Evolutionary conservation across 805 yeast species (phyloP).

Genomic region (Lipomyces anomalus): DNA sequence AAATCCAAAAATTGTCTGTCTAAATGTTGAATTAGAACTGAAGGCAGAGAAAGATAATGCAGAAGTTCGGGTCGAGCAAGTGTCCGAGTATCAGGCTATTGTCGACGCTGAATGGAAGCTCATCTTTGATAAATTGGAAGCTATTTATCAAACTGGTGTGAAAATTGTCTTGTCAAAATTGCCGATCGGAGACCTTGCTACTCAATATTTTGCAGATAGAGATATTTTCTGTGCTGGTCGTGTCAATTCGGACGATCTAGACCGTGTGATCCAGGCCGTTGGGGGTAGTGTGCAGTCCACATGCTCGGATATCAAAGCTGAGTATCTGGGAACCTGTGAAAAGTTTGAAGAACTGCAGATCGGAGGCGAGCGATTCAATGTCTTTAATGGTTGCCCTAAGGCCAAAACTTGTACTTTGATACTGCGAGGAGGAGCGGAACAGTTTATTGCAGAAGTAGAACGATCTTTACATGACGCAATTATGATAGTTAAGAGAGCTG

Average conservation of each 20-base stretch:
- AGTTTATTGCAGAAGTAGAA: slow-evolving; percentile 95
- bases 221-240: slow-evolving; percentile 96
- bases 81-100: slow-evolving; percentile 86
- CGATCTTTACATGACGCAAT: slow-evolving; percentile 97
- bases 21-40: slow-evolving; percentile 90
- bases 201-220: slow-evolving; percentile 96
- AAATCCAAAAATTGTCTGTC: slow-evolving; percentile 73
- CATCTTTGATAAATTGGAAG: slow-evolving; percentile 77
- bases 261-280: slow-evolving; percentile 85
- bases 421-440: slow-evolving; percentile 97
- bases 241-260: slow-evolving; percentile 82
- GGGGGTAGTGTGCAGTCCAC: slow-evolving; percentile 83
- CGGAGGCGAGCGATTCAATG: slow-evolving; percentile 90
- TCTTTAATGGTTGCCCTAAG: slow-evolving; percentile 87
- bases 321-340: slow-evolving; percentile 79
- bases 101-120: slow-evolving; percentile 99
- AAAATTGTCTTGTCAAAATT: slow-evolving; percentile 86
- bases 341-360: slow-evolving; percentile 88
- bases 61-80: slow-evolving; percentile 92
- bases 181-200: slow-evolving; percentile 98
- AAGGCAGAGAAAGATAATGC: slow-evolving; percentile 99
- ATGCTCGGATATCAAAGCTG: slow-evolving; percentile 53
- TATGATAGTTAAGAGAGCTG: slow-evolving; percentile 94
- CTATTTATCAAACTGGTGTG: slow-evolving; percentile 80
- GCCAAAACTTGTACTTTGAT: slow-evolving; percentile 91